These are phyloP conservation scores for Lyophyllum semitale DNA, from an alignment of 768 basidiomycete genomes.

Conservation along the genomic window DNA sequence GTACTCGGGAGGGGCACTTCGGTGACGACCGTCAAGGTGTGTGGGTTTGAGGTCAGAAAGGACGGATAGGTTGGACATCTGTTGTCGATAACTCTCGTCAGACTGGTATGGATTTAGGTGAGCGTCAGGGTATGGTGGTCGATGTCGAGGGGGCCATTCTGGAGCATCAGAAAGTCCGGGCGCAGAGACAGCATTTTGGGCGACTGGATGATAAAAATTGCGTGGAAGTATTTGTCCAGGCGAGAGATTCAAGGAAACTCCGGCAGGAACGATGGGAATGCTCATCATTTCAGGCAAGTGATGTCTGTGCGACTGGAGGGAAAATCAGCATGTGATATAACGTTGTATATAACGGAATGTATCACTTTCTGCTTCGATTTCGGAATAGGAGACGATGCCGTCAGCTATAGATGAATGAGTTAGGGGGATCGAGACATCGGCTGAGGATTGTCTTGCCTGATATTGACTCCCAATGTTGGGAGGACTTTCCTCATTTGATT, in stretches of 20 bases:
- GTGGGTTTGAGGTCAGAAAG: neutral
- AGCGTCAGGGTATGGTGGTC: slow-evolving; percentile 1
- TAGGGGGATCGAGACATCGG: neutral
- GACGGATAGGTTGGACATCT: neutral
- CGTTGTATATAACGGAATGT: neutral
- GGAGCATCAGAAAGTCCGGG: neutral
- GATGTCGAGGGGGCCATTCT: slow-evolving; percentile 10
- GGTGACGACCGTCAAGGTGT: slow-evolving; percentile 4
- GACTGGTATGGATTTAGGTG: neutral
- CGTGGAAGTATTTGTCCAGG: slow-evolving; percentile 61
- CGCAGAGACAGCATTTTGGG: neutral
- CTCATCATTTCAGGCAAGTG: slow-evolving; percentile 5
- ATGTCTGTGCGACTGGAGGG: slow-evolving; percentile 1
- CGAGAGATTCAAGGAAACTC: slow-evolving; percentile 49
- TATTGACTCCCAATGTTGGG: slow-evolving; percentile 25
- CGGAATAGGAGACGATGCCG: neutral
- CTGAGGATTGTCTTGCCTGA: slow-evolving; percentile 6
- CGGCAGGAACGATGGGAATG: slow-evolving; percentile 33
- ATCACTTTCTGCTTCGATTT: slow-evolving; percentile 8
- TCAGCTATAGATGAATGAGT: slow-evolving; percentile 7
- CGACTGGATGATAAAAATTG: slow-evolving; percentile 18
- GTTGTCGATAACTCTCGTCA: neutral
- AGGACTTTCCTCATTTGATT: slow-evolving; percentile 18
- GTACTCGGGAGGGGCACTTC: slow-evolving; percentile 13
- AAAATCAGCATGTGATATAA: neutral